Conservation (phyloP, 257 asterid genomes). For the Linderniella brevidens region DNA sequence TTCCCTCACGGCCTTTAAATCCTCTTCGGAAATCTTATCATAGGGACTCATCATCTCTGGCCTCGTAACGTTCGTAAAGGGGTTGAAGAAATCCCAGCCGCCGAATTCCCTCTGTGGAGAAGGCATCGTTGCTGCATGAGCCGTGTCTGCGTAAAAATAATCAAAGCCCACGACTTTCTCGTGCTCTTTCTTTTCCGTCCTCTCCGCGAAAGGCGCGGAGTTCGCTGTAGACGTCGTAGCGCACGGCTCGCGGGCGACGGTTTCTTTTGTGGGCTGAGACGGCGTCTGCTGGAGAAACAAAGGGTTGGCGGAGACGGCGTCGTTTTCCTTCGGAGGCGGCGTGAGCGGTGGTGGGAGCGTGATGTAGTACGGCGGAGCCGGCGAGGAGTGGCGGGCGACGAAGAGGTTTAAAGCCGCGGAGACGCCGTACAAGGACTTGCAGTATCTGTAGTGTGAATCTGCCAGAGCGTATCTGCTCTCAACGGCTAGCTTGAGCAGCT, state of each 20-base stretch:
- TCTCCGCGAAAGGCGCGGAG: constrained; percentile 27
- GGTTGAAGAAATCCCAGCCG: constrained; percentile 89
- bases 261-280: constrained; percentile 37
- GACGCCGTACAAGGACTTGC: neutral
- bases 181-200: constrained; percentile 19
- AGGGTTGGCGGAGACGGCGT: constrained; percentile 37
- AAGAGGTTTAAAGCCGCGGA: neutral
- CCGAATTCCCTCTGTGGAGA: constrained; percentile 63
- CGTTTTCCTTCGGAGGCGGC: constrained; percentile 20
- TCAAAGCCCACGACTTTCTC: constrained; percentile 21
- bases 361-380: neutral
- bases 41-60: constrained; percentile 43
- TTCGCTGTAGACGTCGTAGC: constrained; percentile 20
- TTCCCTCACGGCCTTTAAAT: constrained; percentile 70
- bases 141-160: constrained; percentile 60
- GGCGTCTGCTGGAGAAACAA: constrained; percentile 68
- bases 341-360: constrained; percentile 12
- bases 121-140: constrained; percentile 19
- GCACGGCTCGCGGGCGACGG: constrained; percentile 27
- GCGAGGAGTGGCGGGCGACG: neutral
- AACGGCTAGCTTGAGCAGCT: neutral
- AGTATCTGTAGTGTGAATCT: neutral
- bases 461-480: neutral
- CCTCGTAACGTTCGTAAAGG: constrained; percentile 35
- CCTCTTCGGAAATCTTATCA: constrained; percentile 66